Evolutionary conservation across 805 yeast genomes (phyloP).

Genomic region (Candida alai): DNA sequence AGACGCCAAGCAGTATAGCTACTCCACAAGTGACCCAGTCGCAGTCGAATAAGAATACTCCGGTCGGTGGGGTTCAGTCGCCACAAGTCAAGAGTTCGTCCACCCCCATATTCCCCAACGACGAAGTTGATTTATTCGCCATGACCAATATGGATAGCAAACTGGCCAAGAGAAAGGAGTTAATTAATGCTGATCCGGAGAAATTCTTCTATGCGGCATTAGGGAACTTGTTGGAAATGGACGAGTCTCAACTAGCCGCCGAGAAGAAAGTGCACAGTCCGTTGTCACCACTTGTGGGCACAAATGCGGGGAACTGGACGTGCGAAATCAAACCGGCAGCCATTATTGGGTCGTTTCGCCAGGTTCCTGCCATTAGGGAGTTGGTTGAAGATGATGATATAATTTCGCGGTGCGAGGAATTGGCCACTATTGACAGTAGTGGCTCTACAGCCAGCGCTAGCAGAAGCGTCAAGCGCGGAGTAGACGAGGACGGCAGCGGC

Average conservation of each 20-base stretch:
- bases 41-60: constrained; percentile 41
- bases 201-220: constrained; percentile 48
- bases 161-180: constrained; percentile 43
- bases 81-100: constrained; percentile 18
- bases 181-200: constrained; percentile 44
- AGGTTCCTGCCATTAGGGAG: constrained; percentile 36
- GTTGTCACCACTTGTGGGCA: constrained; percentile 29
- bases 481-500: constrained; percentile 22
- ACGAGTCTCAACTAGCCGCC: constrained; percentile 18
- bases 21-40: constrained; percentile 35
- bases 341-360: constrained; percentile 44
- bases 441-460: no score
- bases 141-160: constrained; percentile 34
- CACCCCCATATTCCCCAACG: constrained; percentile 10
- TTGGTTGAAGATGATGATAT: constrained; percentile 23
- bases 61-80: constrained; percentile 28
- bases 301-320: constrained; percentile 27
- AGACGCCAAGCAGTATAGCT: constrained; percentile 41
- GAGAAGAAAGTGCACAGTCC: constrained; percentile 24
- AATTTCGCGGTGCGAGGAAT: constrained; percentile 19
- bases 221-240: constrained; percentile 46
- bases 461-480: constrained; percentile 19
- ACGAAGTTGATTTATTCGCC: constrained; percentile 24
- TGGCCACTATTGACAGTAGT: constrained; percentile 5
- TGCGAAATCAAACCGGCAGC: constrained; percentile 45